Conservation (phyloP, 1,284 basidiomycete species). For the Leccinum fallax region DNA sequence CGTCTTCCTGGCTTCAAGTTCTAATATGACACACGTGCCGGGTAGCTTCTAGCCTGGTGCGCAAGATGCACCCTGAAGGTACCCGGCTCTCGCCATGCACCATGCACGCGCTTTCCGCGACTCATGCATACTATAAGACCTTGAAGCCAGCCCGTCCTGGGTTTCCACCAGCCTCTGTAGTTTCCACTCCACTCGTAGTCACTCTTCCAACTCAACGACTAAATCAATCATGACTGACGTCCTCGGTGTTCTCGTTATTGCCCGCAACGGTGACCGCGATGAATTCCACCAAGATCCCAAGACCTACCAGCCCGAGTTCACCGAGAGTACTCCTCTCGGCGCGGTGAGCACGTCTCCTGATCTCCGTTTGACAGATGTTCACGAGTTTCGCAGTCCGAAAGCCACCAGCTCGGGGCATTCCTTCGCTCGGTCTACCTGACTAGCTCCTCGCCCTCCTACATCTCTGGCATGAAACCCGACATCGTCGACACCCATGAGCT, state of each 20-base stretch:
- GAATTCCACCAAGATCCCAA: constrained; percentile 71
- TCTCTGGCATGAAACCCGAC: constrained; percentile 66
- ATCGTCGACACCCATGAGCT: constrained; percentile 72
- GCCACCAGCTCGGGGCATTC: constrained; percentile 67
- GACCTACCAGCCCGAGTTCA: constrained; percentile 69
- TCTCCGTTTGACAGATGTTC: constrained; percentile 1
- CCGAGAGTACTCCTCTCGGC: constrained; percentile 83
- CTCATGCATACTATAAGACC: constrained; percentile 29
- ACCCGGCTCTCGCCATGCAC: constrained; percentile 32
- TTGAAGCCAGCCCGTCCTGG: constrained; percentile 6
- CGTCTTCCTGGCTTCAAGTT: constrained; percentile 34
- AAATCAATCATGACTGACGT: constrained; percentile 57
- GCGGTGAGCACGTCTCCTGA: constrained; percentile 50
- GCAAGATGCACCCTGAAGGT: constrained; percentile 26
- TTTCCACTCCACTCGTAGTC: constrained; percentile 20
- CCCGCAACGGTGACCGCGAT: constrained; percentile 81
- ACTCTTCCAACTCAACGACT: constrained; percentile 16
- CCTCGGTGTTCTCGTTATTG: constrained; percentile 79
- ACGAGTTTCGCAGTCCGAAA: constrained; percentile 54
- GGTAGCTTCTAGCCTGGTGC: constrained; percentile 19
- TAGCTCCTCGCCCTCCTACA: constrained; percentile 61
- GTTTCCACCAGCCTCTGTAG: constrained; percentile 19
- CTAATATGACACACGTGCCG: constrained; percentile 28
- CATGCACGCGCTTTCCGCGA: constrained; percentile 32
- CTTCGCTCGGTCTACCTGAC: constrained; percentile 74